Base-by-base conservation (phyloP, 1,284 basidiomycete genomes). In the Vanrija pseudolonga region DNA sequence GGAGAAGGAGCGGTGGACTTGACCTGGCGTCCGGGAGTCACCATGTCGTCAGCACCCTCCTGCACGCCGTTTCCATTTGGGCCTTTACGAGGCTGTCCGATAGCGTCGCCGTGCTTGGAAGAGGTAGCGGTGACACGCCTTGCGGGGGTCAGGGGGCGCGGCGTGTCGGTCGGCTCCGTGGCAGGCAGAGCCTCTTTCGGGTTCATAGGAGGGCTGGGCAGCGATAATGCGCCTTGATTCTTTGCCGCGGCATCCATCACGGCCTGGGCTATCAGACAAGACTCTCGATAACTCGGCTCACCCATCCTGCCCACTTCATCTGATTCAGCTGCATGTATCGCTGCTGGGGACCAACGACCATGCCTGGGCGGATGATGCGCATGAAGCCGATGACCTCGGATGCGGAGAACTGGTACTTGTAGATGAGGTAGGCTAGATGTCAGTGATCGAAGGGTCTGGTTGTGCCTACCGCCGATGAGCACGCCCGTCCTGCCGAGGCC, bases 331-430 rank as follows among this genome's bases (percentile, higher is more conserved):
- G 93, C 86, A 99, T 89, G 73, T 92, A 98, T 71, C 97, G 95
- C 69, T 85, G 81, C 54, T 82, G 80, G 12, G 79, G 78, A 7
- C 94, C 94, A 37, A 98, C 94, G 15, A 98, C 94, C 72, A 92
- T 93, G 2, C 76, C 76, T 0, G 95, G 96, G 41, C 95, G 85
- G 60, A 97, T 87, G 62, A 99, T 89, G 20, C 96, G 87, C 96
- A 98, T 98, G 76, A 93, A 98, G 0, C 89, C 96, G 58, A 98
- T 98, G 9, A 88, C 94, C 77, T 99, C 96, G 53, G 87, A 85
- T 0, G 95, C 94, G n/a, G 92, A 92, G 72, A 99, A 99, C n/a
- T 89, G 89, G 69, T 98, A 94, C 78, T 96, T 97, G 89, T 96
- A 99, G 63, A 97, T 90, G 53, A 99, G 82, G 80, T 98, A 98